Base-by-base conservation (phyloP, 2,329 filamentous ascomycete genomes). In the Mariannaea sp. region DNA sequence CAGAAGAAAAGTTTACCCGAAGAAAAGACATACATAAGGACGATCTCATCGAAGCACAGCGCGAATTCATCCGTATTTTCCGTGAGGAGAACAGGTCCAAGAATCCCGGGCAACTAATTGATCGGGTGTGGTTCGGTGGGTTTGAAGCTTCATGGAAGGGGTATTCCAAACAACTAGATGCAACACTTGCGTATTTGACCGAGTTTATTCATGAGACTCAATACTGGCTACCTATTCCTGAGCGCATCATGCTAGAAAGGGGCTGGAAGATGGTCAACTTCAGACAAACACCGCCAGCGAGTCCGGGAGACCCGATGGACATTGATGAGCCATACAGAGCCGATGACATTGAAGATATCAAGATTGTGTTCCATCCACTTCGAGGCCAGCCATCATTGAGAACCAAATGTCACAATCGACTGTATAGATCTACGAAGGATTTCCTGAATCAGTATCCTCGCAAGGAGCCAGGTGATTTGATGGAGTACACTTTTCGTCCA, bases 361-460 rank as follows among this genome's bases (percentile, higher is more conserved):
- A 71, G 43, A 73, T 73, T 9, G 70, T 82, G 10, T 80, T 81
- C 58, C 75, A 80, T 19, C 75, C 81, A 2, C 79, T 79, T 1
- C 68, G 68, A 5, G 68, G 71, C 13, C 61, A 54, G 27, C 45
- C 44, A 19, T 19, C 16, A 4, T 53, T 41, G 30, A 50, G 56
- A 3, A 70, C 70, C 0, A 70, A 64, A 35, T 80, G 76, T 60
- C 59, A 58, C 22, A 84, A 84, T 52, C 56, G 65, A 4, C 68
- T 84, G 16, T 75, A 75, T 55, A 71, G 77, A 30, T 63, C 67
- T 32, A 73, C 75, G 4, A 38, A 65, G 43, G 49, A 52, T 9
- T 20, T 38, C 27, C 41, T 42, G 14, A 53, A 26, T 17, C 39
- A 22, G 14, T 22, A 40, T 9, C 33, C 26, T 20, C n/a, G n/a